Evolutionary conservation across 2,329 filamentous ascomycete genomes (phyloP).

Genomic region (Cercospora canescens): DNA sequence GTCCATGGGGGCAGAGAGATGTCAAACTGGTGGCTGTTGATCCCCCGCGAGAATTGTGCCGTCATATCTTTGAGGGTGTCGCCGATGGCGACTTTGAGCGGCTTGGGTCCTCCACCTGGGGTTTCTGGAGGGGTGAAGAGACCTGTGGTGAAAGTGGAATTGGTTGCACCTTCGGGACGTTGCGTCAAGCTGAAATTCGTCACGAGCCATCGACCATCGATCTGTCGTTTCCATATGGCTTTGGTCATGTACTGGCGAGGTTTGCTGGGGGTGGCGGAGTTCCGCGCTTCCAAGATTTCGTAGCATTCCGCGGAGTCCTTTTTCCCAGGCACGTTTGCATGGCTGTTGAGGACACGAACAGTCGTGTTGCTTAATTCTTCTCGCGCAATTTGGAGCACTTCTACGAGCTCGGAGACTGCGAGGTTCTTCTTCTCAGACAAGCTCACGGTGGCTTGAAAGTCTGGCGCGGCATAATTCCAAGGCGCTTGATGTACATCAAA

Average conservation of each 20-base stretch:
- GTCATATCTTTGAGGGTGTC: slow-evolving; percentile 9
- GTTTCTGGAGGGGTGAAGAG: slow-evolving; percentile 8
- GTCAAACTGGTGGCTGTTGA: slow-evolving; percentile 5
- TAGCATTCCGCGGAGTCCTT: slow-evolving; percentile 5
- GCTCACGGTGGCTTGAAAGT: slow-evolving; percentile 7
- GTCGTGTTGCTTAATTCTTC: background rate
- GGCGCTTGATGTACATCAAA: background rate
- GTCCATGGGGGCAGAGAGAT: background rate
- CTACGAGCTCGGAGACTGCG: background rate
- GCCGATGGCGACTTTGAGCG: background rate
- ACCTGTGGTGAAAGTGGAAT: background rate
- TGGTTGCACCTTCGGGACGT: background rate
- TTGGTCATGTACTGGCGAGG: slow-evolving; percentile 2
- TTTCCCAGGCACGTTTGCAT: background rate
- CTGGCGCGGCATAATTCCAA: background rate
- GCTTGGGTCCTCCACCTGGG: background rate
- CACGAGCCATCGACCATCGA: background rate
- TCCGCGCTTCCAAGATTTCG: background rate
- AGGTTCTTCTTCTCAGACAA: background rate
- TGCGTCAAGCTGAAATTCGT: background rate
- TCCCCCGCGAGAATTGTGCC: background rate
- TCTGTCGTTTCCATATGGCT: slow-evolving; percentile 1
- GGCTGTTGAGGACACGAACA: background rate
- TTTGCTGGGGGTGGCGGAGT: background rate
- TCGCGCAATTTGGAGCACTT: background rate